A percentile compares a stretch with the other conserved stretches of the same genome.
Evolutionary conservation across 768 basidiomycete species (phyloP).

Genomic region (Calvatia gigantea): DNA sequence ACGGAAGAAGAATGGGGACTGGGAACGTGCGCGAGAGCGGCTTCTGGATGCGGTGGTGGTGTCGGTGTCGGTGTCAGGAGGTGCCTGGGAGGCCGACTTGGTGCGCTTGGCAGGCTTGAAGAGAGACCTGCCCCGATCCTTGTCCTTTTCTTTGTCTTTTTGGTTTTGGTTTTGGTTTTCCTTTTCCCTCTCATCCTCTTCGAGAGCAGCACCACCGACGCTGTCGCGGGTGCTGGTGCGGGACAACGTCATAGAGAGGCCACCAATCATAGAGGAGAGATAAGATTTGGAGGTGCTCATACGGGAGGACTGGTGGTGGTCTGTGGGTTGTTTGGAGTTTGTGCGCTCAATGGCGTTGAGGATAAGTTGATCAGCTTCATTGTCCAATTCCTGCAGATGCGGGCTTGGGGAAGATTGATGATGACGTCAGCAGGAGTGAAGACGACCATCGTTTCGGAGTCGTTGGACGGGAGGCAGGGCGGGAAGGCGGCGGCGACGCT

Average conservation of each 20-base stretch:
- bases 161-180: neutral
- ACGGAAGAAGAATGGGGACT: slow-evolving; percentile 79
- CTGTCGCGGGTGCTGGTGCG: slow-evolving; percentile 45
- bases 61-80: slow-evolving; percentile 29
- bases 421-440: slow-evolving; percentile 27
- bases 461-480: slow-evolving; percentile 25
- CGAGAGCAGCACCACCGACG: slow-evolving; percentile 30
- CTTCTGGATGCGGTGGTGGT: slow-evolving; percentile 35
- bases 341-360: slow-evolving; percentile 50
- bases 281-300: slow-evolving; percentile 50
- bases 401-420: slow-evolving; percentile 19
- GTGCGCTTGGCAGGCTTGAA: slow-evolving; percentile 36
- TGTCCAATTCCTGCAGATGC: slow-evolving; percentile 37
- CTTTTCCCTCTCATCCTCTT: neutral
- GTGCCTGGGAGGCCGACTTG: slow-evolving; percentile 48
- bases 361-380: slow-evolving; percentile 43
- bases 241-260: slow-evolving; percentile 61
- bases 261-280: slow-evolving; percentile 67
- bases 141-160: slow-evolving; percentile 13
- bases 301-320: slow-evolving; percentile 28
- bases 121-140: slow-evolving; percentile 54
- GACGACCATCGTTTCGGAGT: slow-evolving; percentile 32
- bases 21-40: slow-evolving; percentile 56
- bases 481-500: slow-evolving; percentile 16
- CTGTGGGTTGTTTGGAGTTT: slow-evolving; percentile 25